phyloP scores from a whole-genome alignment of 305 asterid genomes.

The Fraxinus greggii region DNA sequence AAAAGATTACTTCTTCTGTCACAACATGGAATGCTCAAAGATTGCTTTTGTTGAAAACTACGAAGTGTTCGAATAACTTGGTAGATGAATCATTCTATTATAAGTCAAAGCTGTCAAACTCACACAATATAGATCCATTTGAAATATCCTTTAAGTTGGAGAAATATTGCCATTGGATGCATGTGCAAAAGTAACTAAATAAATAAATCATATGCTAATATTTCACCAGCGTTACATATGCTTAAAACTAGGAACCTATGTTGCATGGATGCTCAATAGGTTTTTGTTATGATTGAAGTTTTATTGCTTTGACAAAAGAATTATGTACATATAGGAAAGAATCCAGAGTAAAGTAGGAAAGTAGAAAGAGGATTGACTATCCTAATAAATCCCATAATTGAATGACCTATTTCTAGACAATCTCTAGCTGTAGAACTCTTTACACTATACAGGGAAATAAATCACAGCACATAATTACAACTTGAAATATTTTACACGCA shows the following conservation, averaged over 20 bases:
- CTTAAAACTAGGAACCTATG: neutral
- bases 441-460: neutral
- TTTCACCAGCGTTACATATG: neutral
- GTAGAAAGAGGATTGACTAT: neutral
- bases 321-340: neutral
- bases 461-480: neutral
- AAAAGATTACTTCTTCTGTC: neutral
- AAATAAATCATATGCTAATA: neutral
- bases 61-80: neutral
- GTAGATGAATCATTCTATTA: neutral
- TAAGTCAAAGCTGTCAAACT: neutral
- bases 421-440: neutral
- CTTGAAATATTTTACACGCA: neutral
- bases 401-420: neutral
- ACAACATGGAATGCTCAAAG: neutral
- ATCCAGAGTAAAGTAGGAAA: neutral
- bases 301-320: neutral
- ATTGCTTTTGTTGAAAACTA: neutral
- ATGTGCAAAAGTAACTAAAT: neutral
- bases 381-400: neutral
- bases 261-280: neutral
- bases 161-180: neutral
- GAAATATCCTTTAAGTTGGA: neutral
- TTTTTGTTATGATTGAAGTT: neutral
- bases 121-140: neutral